Evolutionary conservation across 1,139 yeast genomes (phyloP).

Genomic region (Magnusiomyces tetraspermus): DNA sequence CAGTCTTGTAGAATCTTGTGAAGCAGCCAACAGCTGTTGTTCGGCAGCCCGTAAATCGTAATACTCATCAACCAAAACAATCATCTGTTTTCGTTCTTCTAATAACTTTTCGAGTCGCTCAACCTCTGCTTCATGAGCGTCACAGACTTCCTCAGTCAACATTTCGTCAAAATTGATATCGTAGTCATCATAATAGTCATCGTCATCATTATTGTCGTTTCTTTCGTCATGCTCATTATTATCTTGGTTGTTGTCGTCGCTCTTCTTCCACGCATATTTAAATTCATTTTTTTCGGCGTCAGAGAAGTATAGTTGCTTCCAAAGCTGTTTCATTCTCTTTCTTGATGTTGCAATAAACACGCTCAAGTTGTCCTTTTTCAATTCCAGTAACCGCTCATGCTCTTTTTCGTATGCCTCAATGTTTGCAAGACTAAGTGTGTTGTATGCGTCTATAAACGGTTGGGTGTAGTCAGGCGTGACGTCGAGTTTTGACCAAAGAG

Average conservation of each 20-base stretch:
- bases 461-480: conserved; percentile 18
- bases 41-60: conserved; percentile 52
- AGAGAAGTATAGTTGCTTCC: conserved; percentile 56
- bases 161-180: no score
- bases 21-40: conserved; percentile 51
- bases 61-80: conserved; percentile 47
- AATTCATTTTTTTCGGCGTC: conserved; percentile 37
- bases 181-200: no score
- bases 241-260: no score
- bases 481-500: conserved; percentile 27
- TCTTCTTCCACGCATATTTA: conserved; percentile 33
- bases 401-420: conserved; percentile 41
- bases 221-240: no score
- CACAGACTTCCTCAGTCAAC: conserved; percentile 45
- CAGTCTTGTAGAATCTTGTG: conserved; percentile 72
- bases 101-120: conserved; percentile 42
- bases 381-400: conserved; percentile 45
- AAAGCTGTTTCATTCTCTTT: conserved; percentile 46
- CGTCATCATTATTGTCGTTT: no score
- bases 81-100: conserved; percentile 45
- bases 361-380: conserved; percentile 56
- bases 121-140: conserved; percentile 57
- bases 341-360: conserved; percentile 58
- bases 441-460: conserved; percentile 24
- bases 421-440: conserved; percentile 30